Conservation (phyloP, 805 yeast species). For the Lipomyces chichibuensis region DNA sequence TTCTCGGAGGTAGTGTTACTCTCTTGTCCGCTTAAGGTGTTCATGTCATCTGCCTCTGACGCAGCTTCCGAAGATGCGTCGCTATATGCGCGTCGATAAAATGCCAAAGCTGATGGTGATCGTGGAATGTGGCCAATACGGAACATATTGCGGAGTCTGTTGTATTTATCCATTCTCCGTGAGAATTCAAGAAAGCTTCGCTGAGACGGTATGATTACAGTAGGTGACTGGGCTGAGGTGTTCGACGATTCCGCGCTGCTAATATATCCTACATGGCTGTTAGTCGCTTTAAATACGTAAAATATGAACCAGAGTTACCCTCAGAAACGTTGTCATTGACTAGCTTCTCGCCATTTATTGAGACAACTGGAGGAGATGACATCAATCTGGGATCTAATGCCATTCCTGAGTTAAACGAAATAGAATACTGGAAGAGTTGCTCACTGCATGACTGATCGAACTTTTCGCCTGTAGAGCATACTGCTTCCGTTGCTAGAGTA, state of each 20-base stretch:
- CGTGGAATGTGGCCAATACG: conserved; percentile 23
- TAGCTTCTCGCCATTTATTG: neutral
- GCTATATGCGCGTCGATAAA: conserved; percentile 24
- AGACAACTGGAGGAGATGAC: conserved; percentile 23
- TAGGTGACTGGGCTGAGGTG: neutral
- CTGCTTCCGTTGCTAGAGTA: neutral
- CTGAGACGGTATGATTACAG: neutral
- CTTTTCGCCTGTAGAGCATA: too few species aligned
- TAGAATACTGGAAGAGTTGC: conserved; percentile 16
- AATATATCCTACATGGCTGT: neutral
- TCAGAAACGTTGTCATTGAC: neutral
- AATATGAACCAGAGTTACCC: neutral
- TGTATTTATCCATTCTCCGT: conserved; percentile 7
- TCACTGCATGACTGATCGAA: conserved; percentile 12
- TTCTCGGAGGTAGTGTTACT: neutral
- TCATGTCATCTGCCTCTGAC: conserved; percentile 10
- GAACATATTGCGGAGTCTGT: conserved; percentile 10
- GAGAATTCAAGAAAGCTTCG: conserved; percentile 7
- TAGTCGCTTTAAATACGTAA: neutral
- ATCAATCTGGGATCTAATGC: conserved; percentile 24
- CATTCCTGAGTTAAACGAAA: neutral
- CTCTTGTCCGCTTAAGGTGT: neutral
- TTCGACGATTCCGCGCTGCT: conserved; percentile 6
- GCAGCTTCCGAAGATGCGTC: conserved; percentile 27
- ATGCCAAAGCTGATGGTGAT: conserved; percentile 30